A percentile compares a stretch with the other conserved stretches of the same genome.
Conservation (phyloP, 2,329 filamentous ascomycete genomes). For the Exophiala oligosperma region DNA sequence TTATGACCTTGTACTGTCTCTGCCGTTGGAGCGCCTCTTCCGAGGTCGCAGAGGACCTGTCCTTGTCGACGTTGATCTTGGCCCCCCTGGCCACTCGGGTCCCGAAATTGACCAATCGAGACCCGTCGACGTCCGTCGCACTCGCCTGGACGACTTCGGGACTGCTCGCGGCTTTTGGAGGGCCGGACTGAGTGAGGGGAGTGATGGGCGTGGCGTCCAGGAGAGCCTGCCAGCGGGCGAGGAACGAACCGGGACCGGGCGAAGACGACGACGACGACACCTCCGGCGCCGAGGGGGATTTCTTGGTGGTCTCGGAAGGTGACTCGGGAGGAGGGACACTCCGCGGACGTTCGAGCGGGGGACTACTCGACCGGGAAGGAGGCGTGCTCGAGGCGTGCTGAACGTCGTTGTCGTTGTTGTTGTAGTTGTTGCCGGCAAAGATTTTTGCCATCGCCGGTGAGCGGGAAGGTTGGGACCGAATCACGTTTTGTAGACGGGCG, state of each 20-base stretch:
- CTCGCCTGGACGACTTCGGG: slow-evolving; percentile 36
- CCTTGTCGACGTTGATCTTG: slow-evolving; percentile 29
- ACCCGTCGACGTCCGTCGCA: slow-evolving; percentile 29
- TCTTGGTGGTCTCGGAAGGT: slow-evolving; percentile 1
- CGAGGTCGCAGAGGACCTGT: slow-evolving; percentile 23
- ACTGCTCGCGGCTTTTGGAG: slow-evolving; percentile 55
- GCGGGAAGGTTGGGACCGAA: slow-evolving; percentile 41
- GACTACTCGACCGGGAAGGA: slow-evolving; percentile 12
- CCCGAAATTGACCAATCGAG: slow-evolving; percentile 44
- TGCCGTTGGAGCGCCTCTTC: slow-evolving; percentile 15
- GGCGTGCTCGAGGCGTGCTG: background rate
- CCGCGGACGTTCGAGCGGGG: slow-evolving; percentile 3
- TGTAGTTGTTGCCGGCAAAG: slow-evolving; percentile 4
- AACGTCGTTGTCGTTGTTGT: too few species aligned
- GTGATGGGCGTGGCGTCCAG: slow-evolving; percentile 70
- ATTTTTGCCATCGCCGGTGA: slow-evolving; percentile 27
- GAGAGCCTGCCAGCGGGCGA: slow-evolving; percentile 70
- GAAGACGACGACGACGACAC: slow-evolving; percentile 43
- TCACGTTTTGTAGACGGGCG: slow-evolving; percentile 57
- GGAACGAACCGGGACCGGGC: slow-evolving; percentile 69
- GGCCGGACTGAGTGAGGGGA: slow-evolving; percentile 55
- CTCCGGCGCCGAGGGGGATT: slow-evolving; percentile 8
- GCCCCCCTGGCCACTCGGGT: slow-evolving; percentile 32
- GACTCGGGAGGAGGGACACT: background rate
- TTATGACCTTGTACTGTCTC: slow-evolving; percentile 42